Conservation (phyloP, 2,329 filamentous ascomycete genomes). For the Claviceps purpurea region DNA sequence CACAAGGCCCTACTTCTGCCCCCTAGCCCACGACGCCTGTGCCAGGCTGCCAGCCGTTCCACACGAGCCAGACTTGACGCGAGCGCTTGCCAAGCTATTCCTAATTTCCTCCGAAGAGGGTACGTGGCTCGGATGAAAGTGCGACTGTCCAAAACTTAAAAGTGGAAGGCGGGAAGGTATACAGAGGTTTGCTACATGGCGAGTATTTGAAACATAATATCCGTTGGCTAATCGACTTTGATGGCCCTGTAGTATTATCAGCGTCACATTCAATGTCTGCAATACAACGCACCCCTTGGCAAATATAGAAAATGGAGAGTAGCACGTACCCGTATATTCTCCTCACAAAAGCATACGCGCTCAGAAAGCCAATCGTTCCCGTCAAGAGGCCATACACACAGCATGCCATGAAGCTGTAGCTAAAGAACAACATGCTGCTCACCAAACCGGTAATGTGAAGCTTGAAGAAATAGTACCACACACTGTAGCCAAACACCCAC, state of each 20-base stretch:
- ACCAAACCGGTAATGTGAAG: constrained; percentile 71
- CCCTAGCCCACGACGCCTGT: too few species aligned
- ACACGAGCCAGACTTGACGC: too few species aligned
- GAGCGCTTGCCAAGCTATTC: too few species aligned
- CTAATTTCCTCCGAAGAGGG: too few species aligned
- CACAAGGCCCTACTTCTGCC: too few species aligned
- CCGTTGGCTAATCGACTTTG: constrained; percentile 31
- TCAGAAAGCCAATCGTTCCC: constrained; percentile 74
- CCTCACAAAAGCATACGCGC: constrained; percentile 71
- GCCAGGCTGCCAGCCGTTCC: too few species aligned
- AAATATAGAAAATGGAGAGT: not conserved
- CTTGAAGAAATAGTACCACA: constrained; percentile 73
- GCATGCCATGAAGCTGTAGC: constrained; percentile 71
- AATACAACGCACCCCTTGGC: too few species aligned
- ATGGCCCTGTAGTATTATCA: constrained; percentile 28
- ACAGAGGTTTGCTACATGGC: not conserved
- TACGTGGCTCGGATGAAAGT: not conserved
- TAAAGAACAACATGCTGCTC: constrained; percentile 71
- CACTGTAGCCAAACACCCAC: constrained; percentile 73
- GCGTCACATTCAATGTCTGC: not conserved
- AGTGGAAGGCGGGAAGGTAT: not conserved
- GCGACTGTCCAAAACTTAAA: not conserved
- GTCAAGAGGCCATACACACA: constrained; percentile 68
- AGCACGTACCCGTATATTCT: constrained; percentile 62
- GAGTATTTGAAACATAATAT: not conserved